Conservation (phyloP, 2,329 filamentous ascomycete genomes). For the Calonectria ilicicola region DNA sequence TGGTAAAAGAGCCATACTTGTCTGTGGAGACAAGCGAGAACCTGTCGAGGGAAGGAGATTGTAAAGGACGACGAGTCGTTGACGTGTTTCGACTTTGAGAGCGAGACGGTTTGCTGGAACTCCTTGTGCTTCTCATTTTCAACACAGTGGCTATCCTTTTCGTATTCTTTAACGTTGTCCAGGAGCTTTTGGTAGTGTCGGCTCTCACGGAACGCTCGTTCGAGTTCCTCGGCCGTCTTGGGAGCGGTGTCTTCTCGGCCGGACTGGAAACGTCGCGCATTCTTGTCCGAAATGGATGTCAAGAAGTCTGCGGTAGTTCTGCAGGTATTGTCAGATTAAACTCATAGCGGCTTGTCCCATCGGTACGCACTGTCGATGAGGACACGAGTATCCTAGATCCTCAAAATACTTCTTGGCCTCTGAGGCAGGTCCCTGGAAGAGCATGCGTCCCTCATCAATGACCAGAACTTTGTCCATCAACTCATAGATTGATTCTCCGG, state of each 20-base stretch:
- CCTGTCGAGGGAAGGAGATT: conserved; percentile 71
- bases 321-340: background rate
- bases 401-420: conserved; percentile 75
- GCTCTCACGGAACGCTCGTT: conserved; percentile 71
- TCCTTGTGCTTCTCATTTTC: conserved; percentile 8
- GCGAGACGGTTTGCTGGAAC: conserved; percentile 8
- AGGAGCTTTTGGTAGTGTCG: conserved; percentile 68
- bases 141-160: conserved; percentile 51
- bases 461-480: conserved; percentile 79
- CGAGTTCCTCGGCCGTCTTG: conserved; percentile 75
- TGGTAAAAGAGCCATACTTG: conserved; percentile 74
- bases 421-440: conserved; percentile 72
- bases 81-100: conserved; percentile 16
- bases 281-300: conserved; percentile 78
- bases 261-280: conserved; percentile 73
- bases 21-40: conserved; percentile 74
- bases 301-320: conserved; percentile 68
- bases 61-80: conserved; percentile 41
- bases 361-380: conserved; percentile 21
- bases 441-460: conserved; percentile 74
- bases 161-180: conserved; percentile 64
- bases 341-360: background rate
- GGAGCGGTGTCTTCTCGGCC: conserved; percentile 74
- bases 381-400: conserved; percentile 70
- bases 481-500: conserved; percentile 71